Conservation (phyloP, 352 stramenopile species). For the Pythium myriotylum region DNA sequence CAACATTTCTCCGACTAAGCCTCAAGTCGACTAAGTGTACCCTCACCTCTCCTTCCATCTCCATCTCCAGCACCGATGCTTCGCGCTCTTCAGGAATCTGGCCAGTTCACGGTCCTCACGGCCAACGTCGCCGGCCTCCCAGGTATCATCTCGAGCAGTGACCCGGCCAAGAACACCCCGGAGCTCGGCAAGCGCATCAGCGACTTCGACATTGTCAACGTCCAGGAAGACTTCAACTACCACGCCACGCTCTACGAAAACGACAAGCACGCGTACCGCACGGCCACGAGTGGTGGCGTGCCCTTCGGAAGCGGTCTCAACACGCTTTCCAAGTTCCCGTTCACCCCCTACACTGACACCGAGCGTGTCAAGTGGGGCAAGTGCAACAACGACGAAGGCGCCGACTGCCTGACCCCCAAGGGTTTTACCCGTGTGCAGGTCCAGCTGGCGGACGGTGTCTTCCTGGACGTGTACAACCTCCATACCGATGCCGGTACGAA, state of each 20-base stretch:
- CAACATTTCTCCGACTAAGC: no score
- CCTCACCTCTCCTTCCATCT: slow-evolving; percentile 22
- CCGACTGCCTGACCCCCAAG: slow-evolving; percentile 57
- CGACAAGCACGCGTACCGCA: slow-evolving; percentile 44
- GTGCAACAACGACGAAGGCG: slow-evolving; percentile 43
- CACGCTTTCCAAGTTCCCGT: slow-evolving; percentile 42
- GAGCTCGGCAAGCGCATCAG: slow-evolving; percentile 44
- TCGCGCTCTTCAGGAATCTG: no score
- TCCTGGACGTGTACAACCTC: slow-evolving; percentile 51
- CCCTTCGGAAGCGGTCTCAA: slow-evolving; percentile 47
- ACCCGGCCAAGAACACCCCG: slow-evolving; percentile 41
- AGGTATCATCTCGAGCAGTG: slow-evolving; percentile 47
- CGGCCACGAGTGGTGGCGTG: slow-evolving; percentile 46
- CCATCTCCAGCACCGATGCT: no score
- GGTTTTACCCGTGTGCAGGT: slow-evolving; percentile 48
- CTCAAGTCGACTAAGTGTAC: background rate
- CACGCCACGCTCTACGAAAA: slow-evolving; percentile 38
- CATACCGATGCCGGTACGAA: slow-evolving; percentile 42
- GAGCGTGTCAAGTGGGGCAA: slow-evolving; percentile 44
- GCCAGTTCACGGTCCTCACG: slow-evolving; percentile 43
- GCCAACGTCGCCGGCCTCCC: slow-evolving; percentile 51
- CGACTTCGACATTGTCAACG: slow-evolving; percentile 15
- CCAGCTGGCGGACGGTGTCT: slow-evolving; percentile 41
- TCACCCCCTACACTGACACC: slow-evolving; percentile 38
- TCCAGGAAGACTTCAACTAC: slow-evolving; percentile 28